phyloP scores from a whole-genome alignment of 305 asterid species.

The Fraxinus angustifolia region DNA sequence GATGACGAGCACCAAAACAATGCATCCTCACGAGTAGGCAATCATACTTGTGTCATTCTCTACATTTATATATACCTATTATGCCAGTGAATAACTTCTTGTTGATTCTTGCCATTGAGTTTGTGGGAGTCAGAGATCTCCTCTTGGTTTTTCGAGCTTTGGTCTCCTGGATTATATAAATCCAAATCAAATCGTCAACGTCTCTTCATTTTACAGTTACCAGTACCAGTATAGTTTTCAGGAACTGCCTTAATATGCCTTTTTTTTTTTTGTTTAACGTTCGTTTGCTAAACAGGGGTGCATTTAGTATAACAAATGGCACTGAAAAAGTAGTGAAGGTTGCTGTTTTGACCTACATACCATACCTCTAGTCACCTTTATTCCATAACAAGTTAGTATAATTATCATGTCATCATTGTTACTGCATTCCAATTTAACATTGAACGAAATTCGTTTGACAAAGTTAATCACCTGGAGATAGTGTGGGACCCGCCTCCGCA shows the following conservation, averaged over 20 bases:
- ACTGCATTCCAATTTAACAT: not conserved
- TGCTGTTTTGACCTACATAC: not conserved
- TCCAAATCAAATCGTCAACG: constrained; percentile 20
- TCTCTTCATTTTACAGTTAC: not conserved
- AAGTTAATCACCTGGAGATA: not conserved
- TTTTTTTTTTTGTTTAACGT: not conserved
- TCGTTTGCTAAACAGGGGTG: not conserved
- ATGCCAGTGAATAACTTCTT: constrained; percentile 92
- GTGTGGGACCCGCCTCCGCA: constrained; percentile 46
- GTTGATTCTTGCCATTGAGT: constrained; percentile 66
- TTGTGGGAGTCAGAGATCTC: constrained; percentile 61
- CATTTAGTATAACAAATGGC: not conserved
- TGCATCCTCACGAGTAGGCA: constrained; percentile 12
- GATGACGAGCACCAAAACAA: constrained; percentile 7
- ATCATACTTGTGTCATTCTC: not conserved
- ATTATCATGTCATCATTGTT: not conserved
- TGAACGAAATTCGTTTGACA: not conserved
- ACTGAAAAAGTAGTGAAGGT: not conserved
- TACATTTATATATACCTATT: constrained; percentile 45
- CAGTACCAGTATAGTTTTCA: not conserved
- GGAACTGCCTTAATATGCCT: not conserved
- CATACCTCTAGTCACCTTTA: not conserved
- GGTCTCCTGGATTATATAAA: constrained; percentile 39
- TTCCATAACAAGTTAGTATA: not conserved
- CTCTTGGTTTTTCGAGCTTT: constrained; percentile 50